Evolutionary conservation across 306 rosid species (phyloP), one percentile per base, ranked within the genome.

Genomic region (Alnus rubra): DNA sequence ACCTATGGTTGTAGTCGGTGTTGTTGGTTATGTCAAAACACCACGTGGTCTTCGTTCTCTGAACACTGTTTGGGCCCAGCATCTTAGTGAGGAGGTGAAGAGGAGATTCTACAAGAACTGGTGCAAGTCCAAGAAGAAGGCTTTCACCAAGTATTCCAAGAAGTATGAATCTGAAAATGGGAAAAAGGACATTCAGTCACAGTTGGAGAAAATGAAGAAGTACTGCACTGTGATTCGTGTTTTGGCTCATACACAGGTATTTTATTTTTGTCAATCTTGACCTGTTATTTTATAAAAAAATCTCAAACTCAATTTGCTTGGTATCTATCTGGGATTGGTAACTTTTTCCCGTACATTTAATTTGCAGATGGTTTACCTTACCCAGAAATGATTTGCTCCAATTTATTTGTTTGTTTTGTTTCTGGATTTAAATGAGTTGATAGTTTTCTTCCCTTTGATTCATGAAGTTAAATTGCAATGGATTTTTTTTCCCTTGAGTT

Each of bases 171-270:
- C 87, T 9, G 96, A 86, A 19, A 91, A 79, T 39, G 94, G 97
- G 50, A 89, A 90, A 84, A 88, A 89, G 68, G 89, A 89, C 62
- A 76, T 89, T 59, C 83, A 82, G 69, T 42, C 76, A 9, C 94
- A 89, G 42, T 83, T 90, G 65, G 91, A 90, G 82, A 93, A 88
- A 74, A 67, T 90, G 85, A 93, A 88, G 67, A 93, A 90, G 63
- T 88, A 93, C 78, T 76, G 90, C 45, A 19, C 88, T 71, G 87
- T 84, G 23, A 81, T 90, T 56, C 96, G 96, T 58, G 92, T 90
- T 90, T 78, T 93, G 65, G 97, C 91, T 45, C 97, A 93, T 76
- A 88, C 94, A 16, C 96, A 93, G 96, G 97, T 93, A 87, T 39
- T 8, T 13, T 1, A 49, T 9, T 23, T 23, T 23, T 59, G 10